Evolutionary conservation across 371 early-diverging fungal species (phyloP), one percentile per base, ranked within the genome.

Genomic region (Haplosporangium sp.): DNA sequence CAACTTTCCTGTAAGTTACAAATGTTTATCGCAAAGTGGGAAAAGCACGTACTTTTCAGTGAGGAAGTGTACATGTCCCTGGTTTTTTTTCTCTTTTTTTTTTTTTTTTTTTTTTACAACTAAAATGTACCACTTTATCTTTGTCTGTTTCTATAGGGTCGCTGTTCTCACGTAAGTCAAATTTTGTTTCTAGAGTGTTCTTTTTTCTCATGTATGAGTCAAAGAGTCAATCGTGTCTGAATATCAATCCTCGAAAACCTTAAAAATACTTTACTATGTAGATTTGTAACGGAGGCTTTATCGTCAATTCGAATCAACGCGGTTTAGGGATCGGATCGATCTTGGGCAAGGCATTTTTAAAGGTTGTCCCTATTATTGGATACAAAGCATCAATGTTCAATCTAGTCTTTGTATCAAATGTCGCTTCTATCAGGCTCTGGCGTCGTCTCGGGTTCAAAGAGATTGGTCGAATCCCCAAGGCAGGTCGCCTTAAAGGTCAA

Each of bases 301-400:
- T 94, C 60, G 89, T 90, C 4, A 83, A 86, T 34, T 70, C 78
- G 3, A 68, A 56, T 7, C 85, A 84, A 44, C 88, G 94, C 27
- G 88, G 88, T 3, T 61, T 76, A 11, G 92, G 94, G 3, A 89
- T 91, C 13, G 95, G 94, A 7, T 85, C 83, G 8, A 89, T 87
- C 15, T 86, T 95, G 87, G 93, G 86, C n/a, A 86, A 87, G 61
- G 88, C 92, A 0, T 95, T 91, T 68, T 67, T 91, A 35, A 63
- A 74, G 15, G 39, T 92, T 1, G 94, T 89, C 0, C 93, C 94
- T 27, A 65, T 85, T 20, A 84, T 94, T 39, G 94, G 94, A 4
- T 95, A 93, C 83, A 85, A 87, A 48, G 92, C 94, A 3, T 89
- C 91, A 38, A 86, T 95, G 79, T 95, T 95, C 83, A 95, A 95